These are phyloP conservation scores for Naganishia antarctica DNA, from an alignment of 768 basidiomycete genomes.

Conservation along the genomic window DNA sequence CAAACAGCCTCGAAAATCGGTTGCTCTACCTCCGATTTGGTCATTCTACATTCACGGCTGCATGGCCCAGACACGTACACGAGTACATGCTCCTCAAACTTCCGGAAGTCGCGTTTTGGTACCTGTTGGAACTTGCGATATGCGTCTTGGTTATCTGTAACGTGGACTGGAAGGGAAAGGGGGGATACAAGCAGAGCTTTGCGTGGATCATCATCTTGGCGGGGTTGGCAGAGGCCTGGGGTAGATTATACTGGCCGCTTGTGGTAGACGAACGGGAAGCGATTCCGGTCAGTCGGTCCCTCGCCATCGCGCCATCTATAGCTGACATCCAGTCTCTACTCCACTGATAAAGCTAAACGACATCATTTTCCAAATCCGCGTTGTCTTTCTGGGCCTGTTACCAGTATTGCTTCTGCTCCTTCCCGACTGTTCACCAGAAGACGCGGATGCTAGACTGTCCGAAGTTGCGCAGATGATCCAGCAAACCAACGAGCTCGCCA, in stretches of 20 bases:
- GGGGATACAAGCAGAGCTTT: constrained; percentile 21
- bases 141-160: constrained; percentile 9
- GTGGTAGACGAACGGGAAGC: constrained; percentile 7
- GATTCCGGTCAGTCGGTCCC: constrained; percentile 8
- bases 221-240: constrained; percentile 13
- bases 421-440: constrained; percentile 7
- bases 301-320: too few species aligned
- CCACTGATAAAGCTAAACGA: not conserved
- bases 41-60: constrained; percentile 29
- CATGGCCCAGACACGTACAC: not conserved
- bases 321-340: not conserved
- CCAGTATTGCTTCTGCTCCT: constrained; percentile 5
- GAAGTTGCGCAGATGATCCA: constrained; percentile 8
- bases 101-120: constrained; percentile 8
- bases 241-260: constrained; percentile 8
- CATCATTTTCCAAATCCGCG: constrained; percentile 10
- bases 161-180: constrained; percentile 13
- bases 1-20: constrained; percentile 34
- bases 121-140: constrained; percentile 8
- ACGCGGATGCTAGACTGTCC: not conserved
- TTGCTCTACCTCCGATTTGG: constrained; percentile 38
- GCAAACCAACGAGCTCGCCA: constrained; percentile 15
- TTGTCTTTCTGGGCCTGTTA: constrained; percentile 2
- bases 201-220: constrained; percentile 13
- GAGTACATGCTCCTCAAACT: constrained; percentile 21